Evolutionary conservation across 192 early-diverging fungal species (phyloP).

Genomic region (Rhizoclosmatium sp.): DNA sequence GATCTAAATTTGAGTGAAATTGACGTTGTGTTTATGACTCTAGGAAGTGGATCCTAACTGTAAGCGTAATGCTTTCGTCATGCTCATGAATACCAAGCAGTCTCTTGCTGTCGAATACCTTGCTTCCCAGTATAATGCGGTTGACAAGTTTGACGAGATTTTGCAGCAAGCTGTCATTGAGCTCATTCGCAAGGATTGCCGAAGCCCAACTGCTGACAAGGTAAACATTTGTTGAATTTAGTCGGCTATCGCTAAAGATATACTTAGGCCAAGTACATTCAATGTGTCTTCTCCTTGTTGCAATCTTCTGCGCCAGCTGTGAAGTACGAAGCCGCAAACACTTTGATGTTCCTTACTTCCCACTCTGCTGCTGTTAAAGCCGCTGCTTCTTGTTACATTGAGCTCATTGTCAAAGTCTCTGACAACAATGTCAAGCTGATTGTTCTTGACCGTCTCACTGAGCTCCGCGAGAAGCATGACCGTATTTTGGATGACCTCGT

Average conservation of each 20-base stretch:
- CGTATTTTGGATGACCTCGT: conserved; percentile 89
- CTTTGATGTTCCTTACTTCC: conserved; percentile 85
- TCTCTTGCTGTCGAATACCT: conserved; percentile 86
- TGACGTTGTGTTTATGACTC: not conserved
- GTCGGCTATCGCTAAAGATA: not conserved
- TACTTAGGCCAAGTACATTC: conserved; percentile 85
- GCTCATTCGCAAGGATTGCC: conserved; percentile 91
- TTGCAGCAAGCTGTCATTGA: conserved; percentile 95
- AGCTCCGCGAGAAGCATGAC: conserved; percentile 89
- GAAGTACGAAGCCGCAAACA: conserved; percentile 96
- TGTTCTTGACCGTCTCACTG: conserved; percentile 89
- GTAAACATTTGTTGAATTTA: conserved; percentile 42
- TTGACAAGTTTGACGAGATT: conserved; percentile 86
- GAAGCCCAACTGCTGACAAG: conserved; percentile 83
- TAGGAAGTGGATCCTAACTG: conserved; percentile 93
- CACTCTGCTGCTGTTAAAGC: conserved; percentile 93
- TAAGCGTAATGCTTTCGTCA: conserved; percentile 94
- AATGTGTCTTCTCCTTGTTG: conserved; percentile 87
- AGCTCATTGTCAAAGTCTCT: conserved; percentile 89
- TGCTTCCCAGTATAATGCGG: conserved; percentile 72
- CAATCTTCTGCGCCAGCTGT: conserved; percentile 84
- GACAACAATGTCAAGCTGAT: conserved; percentile 99
- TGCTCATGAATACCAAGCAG: conserved; percentile 83
- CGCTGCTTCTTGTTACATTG: conserved; percentile 89
- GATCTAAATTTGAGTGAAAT: not conserved